Conservation (phyloP, 2,329 filamentous ascomycete species). For the Penicillium sp. region DNA sequence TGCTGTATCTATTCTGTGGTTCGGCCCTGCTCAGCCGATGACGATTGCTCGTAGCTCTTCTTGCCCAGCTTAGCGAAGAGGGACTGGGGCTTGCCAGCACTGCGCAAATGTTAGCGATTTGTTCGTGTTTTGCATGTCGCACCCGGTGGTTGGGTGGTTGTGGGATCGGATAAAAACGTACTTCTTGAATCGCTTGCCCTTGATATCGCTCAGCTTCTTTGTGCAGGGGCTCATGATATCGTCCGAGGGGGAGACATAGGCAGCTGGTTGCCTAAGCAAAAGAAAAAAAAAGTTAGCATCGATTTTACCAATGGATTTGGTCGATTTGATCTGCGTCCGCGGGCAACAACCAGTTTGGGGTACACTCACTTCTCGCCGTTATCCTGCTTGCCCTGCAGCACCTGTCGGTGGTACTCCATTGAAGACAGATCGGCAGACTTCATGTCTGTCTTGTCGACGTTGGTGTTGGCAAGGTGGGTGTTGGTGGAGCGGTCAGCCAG, state of each 20-base stretch:
- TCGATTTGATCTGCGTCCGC: not conserved
- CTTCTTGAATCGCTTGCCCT: slow-evolving; percentile 52
- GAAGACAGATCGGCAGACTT: slow-evolving; percentile 37
- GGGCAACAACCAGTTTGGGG: not conserved
- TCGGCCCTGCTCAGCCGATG: slow-evolving; percentile 18
- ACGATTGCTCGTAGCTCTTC: slow-evolving; percentile 45
- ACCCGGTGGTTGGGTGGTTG: not conserved
- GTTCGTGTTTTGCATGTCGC: not conserved
- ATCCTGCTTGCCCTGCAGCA: slow-evolving; percentile 43
- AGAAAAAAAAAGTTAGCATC: slow-evolving; percentile 23
- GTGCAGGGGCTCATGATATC: slow-evolving; percentile 53
- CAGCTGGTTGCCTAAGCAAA: slow-evolving; percentile 24
- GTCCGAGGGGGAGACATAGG: slow-evolving; percentile 52
- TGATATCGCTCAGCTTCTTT: slow-evolving; percentile 51
- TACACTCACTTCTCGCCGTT: slow-evolving; percentile 39
- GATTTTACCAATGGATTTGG: not conserved
- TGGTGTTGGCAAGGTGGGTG: slow-evolving; percentile 35
- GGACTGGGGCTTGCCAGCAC: slow-evolving; percentile 44
- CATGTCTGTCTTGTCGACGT: slow-evolving; percentile 31
- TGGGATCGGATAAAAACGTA: slow-evolving; percentile 24
- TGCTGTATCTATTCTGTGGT: slow-evolving; percentile 12
- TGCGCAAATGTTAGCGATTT: slow-evolving; percentile 16
- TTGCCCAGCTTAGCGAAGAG: slow-evolving; percentile 50
- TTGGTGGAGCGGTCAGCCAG: slow-evolving; percentile 45
- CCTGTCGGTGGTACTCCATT: slow-evolving; percentile 47